Percentiles rank a stretch among this genome's conserved stretches.
phyloP scores from a whole-genome alignment of 148 eudicot species.

The Vaccinium macrocarpon region DNA sequence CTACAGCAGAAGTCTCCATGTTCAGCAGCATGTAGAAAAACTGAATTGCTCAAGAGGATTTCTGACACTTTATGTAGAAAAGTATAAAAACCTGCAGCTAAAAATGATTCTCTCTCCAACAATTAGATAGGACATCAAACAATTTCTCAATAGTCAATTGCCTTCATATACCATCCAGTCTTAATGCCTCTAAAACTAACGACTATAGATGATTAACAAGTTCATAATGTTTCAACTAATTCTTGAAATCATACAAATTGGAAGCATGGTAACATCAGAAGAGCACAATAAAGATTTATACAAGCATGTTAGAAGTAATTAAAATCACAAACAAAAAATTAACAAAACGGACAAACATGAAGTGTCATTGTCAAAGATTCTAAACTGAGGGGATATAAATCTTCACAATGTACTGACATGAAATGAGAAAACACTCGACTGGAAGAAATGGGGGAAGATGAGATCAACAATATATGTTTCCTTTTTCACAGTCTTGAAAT shows the following conservation, averaged over 20 bases:
- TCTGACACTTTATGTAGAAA: background rate
- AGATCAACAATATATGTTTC: background rate
- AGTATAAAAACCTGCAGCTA: background rate
- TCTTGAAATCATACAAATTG: background rate
- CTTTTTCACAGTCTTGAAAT: background rate
- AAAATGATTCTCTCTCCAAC: background rate
- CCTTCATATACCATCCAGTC: background rate
- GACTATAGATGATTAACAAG: background rate
- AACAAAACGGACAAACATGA: background rate
- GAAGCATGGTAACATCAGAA: background rate
- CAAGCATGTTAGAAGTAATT: background rate
- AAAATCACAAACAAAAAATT: background rate
- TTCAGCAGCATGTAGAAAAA: background rate
- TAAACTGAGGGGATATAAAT: background rate
- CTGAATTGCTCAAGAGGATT: background rate
- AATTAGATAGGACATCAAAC: background rate
- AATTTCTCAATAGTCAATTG: background rate
- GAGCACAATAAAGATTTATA: background rate
- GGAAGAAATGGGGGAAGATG: background rate
- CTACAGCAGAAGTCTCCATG: background rate
- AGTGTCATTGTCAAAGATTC: background rate
- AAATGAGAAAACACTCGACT: background rate
- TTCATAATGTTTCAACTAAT: background rate
- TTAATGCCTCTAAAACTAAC: background rate
- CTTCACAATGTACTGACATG: background rate